Conservation (phyloP, 495 filamentous ascomycete genomes). For the Durotheca rogersii region DNA sequence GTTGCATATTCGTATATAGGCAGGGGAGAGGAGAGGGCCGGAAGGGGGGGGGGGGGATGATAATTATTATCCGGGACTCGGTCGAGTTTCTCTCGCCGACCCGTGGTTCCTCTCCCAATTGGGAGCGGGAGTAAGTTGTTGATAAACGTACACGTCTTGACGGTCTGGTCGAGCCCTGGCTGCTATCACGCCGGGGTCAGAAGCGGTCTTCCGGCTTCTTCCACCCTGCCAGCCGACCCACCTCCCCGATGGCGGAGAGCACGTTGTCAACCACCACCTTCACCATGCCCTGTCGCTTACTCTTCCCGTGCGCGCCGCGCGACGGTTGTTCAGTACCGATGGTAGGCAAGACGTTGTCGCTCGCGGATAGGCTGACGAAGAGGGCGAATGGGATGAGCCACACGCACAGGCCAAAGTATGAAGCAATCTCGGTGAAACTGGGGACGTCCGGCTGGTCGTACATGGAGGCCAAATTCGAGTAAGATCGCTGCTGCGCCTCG, state of each 20-base stretch:
- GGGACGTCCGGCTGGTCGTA: slow-evolving; percentile 67
- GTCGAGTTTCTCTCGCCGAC: no score
- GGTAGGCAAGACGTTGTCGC: slow-evolving; percentile 90
- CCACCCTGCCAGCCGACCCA: slow-evolving; percentile 68
- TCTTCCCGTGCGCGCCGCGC: slow-evolving; percentile 47
- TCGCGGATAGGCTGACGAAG: slow-evolving; percentile 88
- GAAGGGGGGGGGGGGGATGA: no score
- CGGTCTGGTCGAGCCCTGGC: slow-evolving; percentile 3
- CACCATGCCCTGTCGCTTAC: slow-evolving; percentile 78
- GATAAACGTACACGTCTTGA: slow-evolving; percentile 10
- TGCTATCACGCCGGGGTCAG: slow-evolving; percentile 10
- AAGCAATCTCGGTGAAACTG: slow-evolving; percentile 90
- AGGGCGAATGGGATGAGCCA: slow-evolving; percentile 96
- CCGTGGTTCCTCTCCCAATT: no score
- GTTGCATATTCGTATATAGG: no score
- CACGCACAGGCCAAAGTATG: slow-evolving; percentile 93
- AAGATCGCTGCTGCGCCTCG: slow-evolving; percentile 51
- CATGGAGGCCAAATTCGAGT: slow-evolving; percentile 51
- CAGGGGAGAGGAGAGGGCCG: no score
- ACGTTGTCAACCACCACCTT: slow-evolving; percentile 83
- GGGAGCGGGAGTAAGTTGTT: no score
- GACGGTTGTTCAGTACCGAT: slow-evolving; percentile 59
- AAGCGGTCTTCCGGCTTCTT: slow-evolving; percentile 46
- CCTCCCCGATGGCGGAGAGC: slow-evolving; percentile 70
- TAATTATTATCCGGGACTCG: no score